Base-by-base conservation (phyloP, 441 rosid species). In the Flueggea neowawraea region DNA sequence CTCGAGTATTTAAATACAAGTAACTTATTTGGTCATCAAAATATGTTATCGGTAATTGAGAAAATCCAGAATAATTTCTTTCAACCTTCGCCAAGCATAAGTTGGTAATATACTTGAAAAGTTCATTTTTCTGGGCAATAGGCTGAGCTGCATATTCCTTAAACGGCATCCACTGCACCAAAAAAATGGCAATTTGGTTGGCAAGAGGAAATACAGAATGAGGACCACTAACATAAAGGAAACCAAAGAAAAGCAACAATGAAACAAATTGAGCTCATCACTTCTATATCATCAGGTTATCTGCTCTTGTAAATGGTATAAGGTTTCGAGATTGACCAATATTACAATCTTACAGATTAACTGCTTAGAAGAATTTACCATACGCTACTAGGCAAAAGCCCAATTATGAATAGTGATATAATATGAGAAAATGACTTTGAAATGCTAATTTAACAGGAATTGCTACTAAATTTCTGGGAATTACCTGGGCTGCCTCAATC, bases 401-500 rank as follows among this genome's bases (percentile, higher is more conserved):
- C 28, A 2, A 22, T 22, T 22, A 7, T 12, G 28, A 52, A 52
- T 15, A 3, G 14, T 52, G 55, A 6, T 16, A 11, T 22, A 31
- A 22, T 28, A 16, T 28, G 12, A 9, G 31, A 28, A 12, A 12
- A 28, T 12, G 32, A 11, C n/a, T 15, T 14, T 15, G 12, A 55
- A 31, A 16, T 53, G 31, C 6, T 52, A 12, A 31, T 16, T 39
- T 48, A 6, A 14, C 17, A 51, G 32, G 8, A 49, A 12, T 15
- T 49, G 53, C 11, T n/a, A 14, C n/a, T 17, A 1, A 22, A 44
- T 14, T 39, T 54, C 45, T 10, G 14, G 61, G 58, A 60, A n/a
- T 61, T 85, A 91, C 97, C 90, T 85, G 82, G 15, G 87, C 88
- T 6, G 88, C 98, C 53, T 84, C 96, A 60, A 91, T 84, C 77